Evolutionary conservation across 768 basidiomycete genomes (phyloP).

Genomic region (Pleurotus platypus): DNA sequence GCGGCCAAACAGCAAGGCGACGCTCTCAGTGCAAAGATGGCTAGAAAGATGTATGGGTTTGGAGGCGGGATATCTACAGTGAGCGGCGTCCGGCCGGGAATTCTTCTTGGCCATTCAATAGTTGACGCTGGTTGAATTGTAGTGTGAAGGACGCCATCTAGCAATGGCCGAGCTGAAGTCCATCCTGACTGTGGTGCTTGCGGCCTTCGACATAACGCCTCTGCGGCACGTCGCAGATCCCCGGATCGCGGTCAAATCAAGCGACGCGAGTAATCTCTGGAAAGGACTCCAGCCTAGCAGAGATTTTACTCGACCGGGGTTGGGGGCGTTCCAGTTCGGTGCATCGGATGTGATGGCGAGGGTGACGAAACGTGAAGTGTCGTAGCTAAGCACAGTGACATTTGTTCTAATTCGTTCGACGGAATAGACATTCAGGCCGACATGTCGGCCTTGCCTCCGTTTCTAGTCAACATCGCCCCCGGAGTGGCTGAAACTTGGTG

Average conservation of each 20-base stretch:
- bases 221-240: not conserved
- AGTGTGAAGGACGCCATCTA: conserved; percentile 10
- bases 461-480: no score
- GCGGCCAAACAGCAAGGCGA: not conserved
- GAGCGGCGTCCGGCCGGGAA: not conserved
- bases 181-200: not conserved
- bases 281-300: conserved; percentile 4
- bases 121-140: not conserved
- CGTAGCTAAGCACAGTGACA: no score
- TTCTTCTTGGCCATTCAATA: not conserved
- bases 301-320: not conserved
- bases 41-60: conserved; percentile 5
- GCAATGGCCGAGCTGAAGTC: conserved; percentile 4
- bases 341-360: not conserved
- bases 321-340: conserved; percentile 8
- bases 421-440: not conserved
- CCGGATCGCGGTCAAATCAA: not conserved
- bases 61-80: conserved; percentile 3
- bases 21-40: not conserved
- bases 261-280: not conserved
- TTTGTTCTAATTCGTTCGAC: not conserved
- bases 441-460: not conserved
- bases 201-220: conserved; percentile 2
- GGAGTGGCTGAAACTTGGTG: no score
- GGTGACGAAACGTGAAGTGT: not conserved